Conservation (phyloP, 805 yeast species). For the Ogataea nonfermentans region DNA sequence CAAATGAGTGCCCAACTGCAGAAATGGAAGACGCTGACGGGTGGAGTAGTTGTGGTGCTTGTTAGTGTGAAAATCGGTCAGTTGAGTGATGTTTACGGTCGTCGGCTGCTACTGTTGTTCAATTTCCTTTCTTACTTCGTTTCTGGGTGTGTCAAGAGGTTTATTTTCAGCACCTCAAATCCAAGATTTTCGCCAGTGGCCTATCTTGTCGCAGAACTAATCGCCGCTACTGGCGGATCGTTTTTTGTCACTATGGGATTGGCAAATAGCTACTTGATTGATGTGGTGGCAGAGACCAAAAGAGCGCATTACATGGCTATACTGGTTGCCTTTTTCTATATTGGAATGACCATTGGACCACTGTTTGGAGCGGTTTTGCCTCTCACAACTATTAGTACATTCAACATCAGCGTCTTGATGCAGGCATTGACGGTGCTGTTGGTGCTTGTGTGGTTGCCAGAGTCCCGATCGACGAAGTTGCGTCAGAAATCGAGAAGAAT, state of each 20-base stretch:
- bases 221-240: constrained; percentile 64
- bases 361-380: constrained; percentile 47
- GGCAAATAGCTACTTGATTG: constrained; percentile 69
- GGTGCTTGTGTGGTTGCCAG: constrained; percentile 48
- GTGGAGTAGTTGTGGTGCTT: constrained; percentile 46
- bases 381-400: constrained; percentile 32
- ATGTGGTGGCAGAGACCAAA: constrained; percentile 61
- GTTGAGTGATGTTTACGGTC: constrained; percentile 61
- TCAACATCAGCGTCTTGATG: constrained; percentile 19
- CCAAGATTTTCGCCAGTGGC: constrained; percentile 32
- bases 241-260: constrained; percentile 52
- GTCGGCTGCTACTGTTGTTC: constrained; percentile 47
- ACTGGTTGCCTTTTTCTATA: constrained; percentile 54
- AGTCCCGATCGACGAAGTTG: constrained; percentile 59
- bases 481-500: constrained; percentile 47
- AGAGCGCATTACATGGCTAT: constrained; percentile 60
- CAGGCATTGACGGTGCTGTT: constrained; percentile 36
- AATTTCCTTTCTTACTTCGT: constrained; percentile 18
- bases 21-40: constrained; percentile 40
- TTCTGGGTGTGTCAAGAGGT: constrained; percentile 12
- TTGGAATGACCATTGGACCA: constrained; percentile 67
- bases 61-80: constrained; percentile 65
- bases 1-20: constrained; percentile 46
- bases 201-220: constrained; percentile 43
- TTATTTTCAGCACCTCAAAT: constrained; percentile 23